These are phyloP conservation scores for Fragaria ananassa DNA, from an alignment of 306 rosid species.

Conservation along the genomic window DNA sequence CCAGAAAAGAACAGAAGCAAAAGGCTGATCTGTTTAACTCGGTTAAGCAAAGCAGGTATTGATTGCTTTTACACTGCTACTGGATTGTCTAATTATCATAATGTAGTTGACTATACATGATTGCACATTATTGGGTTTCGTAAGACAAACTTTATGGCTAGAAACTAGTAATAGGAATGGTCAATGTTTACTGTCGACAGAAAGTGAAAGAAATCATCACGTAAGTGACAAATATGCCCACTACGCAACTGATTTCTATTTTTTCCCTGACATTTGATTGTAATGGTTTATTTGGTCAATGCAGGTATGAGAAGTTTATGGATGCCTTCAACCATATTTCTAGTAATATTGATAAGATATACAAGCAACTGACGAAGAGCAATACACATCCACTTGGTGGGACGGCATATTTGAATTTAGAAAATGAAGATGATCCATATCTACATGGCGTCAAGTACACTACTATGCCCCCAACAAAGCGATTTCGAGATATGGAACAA, in stretches of 20 bases:
- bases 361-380: slow-evolving; percentile 92
- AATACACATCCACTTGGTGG: slow-evolving; percentile 91
- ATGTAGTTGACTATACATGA: neutral
- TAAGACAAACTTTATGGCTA: neutral
- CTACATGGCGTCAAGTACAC: slow-evolving; percentile 93
- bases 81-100: neutral
- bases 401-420: slow-evolving; percentile 85
- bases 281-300: slow-evolving; percentile 28
- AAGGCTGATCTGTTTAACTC: slow-evolving; percentile 66
- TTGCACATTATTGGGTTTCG: neutral
- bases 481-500: slow-evolving; percentile 98
- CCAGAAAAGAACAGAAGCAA: slow-evolving; percentile 83
- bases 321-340: slow-evolving; percentile 91
- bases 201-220: neutral
- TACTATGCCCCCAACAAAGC: slow-evolving; percentile 99
- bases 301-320: slow-evolving; percentile 81
- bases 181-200: neutral
- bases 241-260: neutral
- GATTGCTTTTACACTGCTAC: slow-evolving; percentile 17
- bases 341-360: slow-evolving; percentile 75
- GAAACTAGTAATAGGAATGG: slow-evolving; percentile 6
- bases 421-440: slow-evolving; percentile 96
- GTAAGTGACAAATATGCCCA: neutral
- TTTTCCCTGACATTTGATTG: neutral
- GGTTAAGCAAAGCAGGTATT: slow-evolving; percentile 77